phyloP scores from a whole-genome alignment of 140 eudicot species.

The Bidens hawaiensis region DNA sequence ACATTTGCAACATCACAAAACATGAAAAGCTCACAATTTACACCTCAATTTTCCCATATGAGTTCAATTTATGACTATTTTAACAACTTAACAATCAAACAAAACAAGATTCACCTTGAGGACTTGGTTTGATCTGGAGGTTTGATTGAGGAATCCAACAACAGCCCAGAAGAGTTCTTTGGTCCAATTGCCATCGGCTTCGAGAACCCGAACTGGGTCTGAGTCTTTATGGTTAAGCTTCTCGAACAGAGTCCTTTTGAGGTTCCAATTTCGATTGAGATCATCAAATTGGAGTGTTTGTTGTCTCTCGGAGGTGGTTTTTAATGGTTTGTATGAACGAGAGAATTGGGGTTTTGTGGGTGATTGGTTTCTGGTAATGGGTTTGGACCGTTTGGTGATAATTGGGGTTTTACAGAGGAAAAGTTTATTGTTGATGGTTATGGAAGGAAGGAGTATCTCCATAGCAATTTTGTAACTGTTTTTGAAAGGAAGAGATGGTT shows the following conservation, averaged over 20 bases:
- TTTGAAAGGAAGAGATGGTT: too few relatives aligned
- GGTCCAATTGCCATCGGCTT: slow-evolving; percentile 55
- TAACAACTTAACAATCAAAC: too few relatives aligned
- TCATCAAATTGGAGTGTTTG: slow-evolving; percentile 7
- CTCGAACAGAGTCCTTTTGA: slow-evolving; percentile 24
- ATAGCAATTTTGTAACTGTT: neutral
- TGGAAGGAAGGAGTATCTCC: slow-evolving; percentile 14
- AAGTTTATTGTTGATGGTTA: slow-evolving; percentile 11
- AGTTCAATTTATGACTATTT: too few relatives aligned
- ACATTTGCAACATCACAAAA: too few relatives aligned
- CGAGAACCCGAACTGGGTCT: slow-evolving; percentile 39
- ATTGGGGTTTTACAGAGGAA: slow-evolving; percentile 20
- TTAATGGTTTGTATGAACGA: slow-evolving; percentile 3
- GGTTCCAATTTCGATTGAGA: slow-evolving; percentile 22
- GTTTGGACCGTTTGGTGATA: slow-evolving; percentile 15
- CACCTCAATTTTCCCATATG: too few relatives aligned
- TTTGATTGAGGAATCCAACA: slow-evolving; percentile 40
- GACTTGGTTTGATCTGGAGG: slow-evolving; percentile 21
- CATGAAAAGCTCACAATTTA: too few relatives aligned
- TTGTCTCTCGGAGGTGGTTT: slow-evolving; percentile 12
- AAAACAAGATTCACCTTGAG: slow-evolving; percentile 15
- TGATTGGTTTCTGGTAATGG: slow-evolving; percentile 9
- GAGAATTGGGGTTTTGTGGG: slow-evolving; percentile 14
- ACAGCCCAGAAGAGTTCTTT: slow-evolving; percentile 46
- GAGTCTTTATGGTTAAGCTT: slow-evolving; percentile 24